Evolutionary conservation across 176 grass and related monocot species (phyloP), one percentile per base, ranked within the genome.

Genomic region (Eleusine indica): DNA sequence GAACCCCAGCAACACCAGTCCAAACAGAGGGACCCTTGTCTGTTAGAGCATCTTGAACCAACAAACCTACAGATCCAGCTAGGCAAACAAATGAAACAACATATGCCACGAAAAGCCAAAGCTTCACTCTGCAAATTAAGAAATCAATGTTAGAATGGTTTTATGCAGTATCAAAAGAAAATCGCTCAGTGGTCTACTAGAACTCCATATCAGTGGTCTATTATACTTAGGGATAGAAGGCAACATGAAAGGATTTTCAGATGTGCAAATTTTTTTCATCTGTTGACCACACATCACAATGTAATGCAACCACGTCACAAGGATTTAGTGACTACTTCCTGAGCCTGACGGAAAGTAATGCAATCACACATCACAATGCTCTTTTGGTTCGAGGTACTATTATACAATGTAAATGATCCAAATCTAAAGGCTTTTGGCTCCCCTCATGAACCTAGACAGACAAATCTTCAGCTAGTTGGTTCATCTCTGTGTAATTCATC

Each of bases 31-130:
- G 93, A 9, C 89, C 81, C 73, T 91, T 98, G 65, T 93, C 85
- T 1, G 89, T 94, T 22, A 99, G 51, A 4, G 93, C 83, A 71
- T 99, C 96, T 87, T 99, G 91, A 54, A 96, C 80, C 80, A 99
- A 75, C 75, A 96, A 17, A 84, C 96, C 96, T 9, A 99, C 96
- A 2, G 96, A 92, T 68, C 85, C 91, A 40, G 96, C 91, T 43
- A 96, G 61, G 60, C 91, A 99, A 60, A 99, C 93, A 49, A 99
- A 96, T 10, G 96, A 99, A 3, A 99, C 93, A 13, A 96, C 96
- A n/a, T 92, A 99, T 3, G 93, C 87, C 41, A 98, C 85, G 52
- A 99, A 99, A 75, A 99, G 93, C 93, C 93, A 99, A 30, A 99
- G 96, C 86, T 99, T 99, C 84, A 90, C 41, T 60, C 96, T 99